Evolutionary conservation across 1,284 basidiomycete genomes (phyloP), one percentile per base, ranked within the genome.

Genomic region (Leccinum subrobustum): DNA sequence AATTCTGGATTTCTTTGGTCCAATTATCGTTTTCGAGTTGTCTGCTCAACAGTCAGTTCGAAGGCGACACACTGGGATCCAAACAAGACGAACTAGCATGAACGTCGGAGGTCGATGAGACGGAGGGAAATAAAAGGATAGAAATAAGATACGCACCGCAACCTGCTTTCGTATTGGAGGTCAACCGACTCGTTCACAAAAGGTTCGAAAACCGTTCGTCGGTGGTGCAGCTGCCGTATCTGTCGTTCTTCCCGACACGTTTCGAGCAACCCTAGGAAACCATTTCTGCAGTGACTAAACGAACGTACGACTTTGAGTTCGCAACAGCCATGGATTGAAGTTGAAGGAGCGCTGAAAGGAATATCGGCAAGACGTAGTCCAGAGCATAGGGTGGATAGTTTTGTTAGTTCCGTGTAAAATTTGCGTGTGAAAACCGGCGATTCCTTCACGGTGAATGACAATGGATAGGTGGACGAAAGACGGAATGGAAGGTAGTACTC

Each of bases 111-210:
- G 27, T 35, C 2, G 44, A 54, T 60, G n/a, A 59, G 52, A 57
- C 29, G 52, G 18, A 50, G n/a, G n/a, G 3, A 1, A 1, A 29
- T 6, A 16, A 6, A 12, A 37, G 16, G 31, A 9, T 1, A 11
- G 27, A 27, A 27, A 27, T 5, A 0, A 23, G 11, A 55, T 20
- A 65, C 80, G 50, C 55, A 81, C 80, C 31, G 76, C 57, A 7
- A 81, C 67, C 59, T 81, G 81, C 16, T 71, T 75, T 33, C 75
- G 60, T 64, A 79, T 70, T n/a, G 67, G 65, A n/a, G 79, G 76
- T 20, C 70, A 63, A 57, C 70, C 66, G 52, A 82, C 67, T 3
- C 68, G 68, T 18, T 78, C 76, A 25, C 67, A 65, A 58, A 80
- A 80, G 2, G 77, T 70, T 35, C 67, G 70, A 14, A 75, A 59